phyloP scores from a whole-genome alignment of 164 flowering plant genomes.

The Umbilicus rupestris region DNA sequence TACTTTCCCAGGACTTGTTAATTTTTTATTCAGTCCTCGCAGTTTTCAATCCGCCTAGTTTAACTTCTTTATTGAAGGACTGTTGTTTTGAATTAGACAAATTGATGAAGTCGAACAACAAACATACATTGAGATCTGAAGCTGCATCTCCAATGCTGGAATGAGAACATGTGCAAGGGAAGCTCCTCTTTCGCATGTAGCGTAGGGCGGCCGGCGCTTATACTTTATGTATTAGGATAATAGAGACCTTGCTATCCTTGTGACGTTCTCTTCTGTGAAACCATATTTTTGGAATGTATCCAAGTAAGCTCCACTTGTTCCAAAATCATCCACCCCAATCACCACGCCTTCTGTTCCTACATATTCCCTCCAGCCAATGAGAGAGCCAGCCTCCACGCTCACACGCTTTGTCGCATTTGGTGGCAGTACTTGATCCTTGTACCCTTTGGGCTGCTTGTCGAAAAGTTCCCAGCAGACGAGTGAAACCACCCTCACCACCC shows the following conservation, averaged over 20 bases:
- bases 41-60: too few relatives aligned
- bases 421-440: conserved; percentile 39
- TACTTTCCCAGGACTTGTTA: too few relatives aligned
- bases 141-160: too few relatives aligned
- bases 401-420: conserved; percentile 25
- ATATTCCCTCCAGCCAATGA: conserved; percentile 40
- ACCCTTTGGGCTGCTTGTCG: conserved; percentile 26
- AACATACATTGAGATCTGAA: too few relatives aligned
- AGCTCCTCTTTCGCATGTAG: too few relatives aligned
- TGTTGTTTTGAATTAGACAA: too few relatives aligned
- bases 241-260: conserved; percentile 19
- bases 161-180: too few relatives aligned
- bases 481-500: conserved; percentile 41
- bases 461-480: conserved; percentile 46
- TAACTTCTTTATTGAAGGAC: too few relatives aligned
- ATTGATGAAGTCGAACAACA: too few relatives aligned
- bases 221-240: neutral
- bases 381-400: conserved; percentile 48
- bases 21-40: too few relatives aligned
- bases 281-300: conserved; percentile 37
- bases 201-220: too few relatives aligned
- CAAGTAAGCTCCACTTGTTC: conserved; percentile 34
- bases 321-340: conserved; percentile 36
- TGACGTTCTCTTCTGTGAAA: conserved; percentile 32
- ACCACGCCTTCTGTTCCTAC: conserved; percentile 37